Conservation (phyloP, 2,329 filamentous ascomycete species). For the Zasmidium citrigriseum region DNA sequence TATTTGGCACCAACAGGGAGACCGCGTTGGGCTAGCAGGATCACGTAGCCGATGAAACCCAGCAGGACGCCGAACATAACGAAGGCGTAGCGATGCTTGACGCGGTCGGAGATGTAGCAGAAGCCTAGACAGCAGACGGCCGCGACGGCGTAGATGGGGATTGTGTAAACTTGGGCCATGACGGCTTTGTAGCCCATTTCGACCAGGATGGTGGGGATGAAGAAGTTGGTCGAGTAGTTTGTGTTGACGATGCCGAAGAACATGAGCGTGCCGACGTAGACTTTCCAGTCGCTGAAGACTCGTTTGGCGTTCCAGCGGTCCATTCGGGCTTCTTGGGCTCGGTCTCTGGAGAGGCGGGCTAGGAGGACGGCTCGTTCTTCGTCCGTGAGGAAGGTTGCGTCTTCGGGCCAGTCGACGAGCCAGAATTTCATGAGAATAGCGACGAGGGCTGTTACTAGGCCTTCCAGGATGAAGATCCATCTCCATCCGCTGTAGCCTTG, state of each 20-base stretch:
- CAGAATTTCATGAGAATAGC: conserved; percentile 46
- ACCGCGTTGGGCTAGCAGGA: conserved; percentile 42
- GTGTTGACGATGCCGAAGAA: conserved; percentile 43
- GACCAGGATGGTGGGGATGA: conserved; percentile 56
- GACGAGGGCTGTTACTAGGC: conserved; percentile 36
- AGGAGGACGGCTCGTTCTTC: conserved; percentile 43
- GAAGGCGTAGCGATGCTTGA: conserved; percentile 19
- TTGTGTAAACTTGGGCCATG: conserved; percentile 46
- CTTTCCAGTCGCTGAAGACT: conserved; percentile 49
- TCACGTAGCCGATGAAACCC: conserved; percentile 25
- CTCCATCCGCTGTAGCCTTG: conserved; percentile 24
- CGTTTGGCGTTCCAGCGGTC: conserved; percentile 39
- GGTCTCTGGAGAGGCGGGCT: conserved; percentile 36
- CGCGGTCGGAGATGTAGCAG: conserved; percentile 20
- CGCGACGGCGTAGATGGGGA: conserved; percentile 43
- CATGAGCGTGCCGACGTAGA: conserved; percentile 42
- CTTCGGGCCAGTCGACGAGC: conserved; percentile 61
- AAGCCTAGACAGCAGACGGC: conserved; percentile 24
- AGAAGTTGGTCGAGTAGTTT: conserved; percentile 68
- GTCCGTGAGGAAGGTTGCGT: conserved; percentile 57
- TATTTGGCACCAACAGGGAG: not conserved
- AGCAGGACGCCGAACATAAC: conserved; percentile 20
- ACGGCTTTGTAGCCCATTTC: conserved; percentile 46
- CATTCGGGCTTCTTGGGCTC: conserved; percentile 12
- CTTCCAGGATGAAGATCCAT: conserved; percentile 30